phyloP scores from a whole-genome alignment of 495 filamentous ascomycete species.

The Penicillium cinerascens region DNA sequence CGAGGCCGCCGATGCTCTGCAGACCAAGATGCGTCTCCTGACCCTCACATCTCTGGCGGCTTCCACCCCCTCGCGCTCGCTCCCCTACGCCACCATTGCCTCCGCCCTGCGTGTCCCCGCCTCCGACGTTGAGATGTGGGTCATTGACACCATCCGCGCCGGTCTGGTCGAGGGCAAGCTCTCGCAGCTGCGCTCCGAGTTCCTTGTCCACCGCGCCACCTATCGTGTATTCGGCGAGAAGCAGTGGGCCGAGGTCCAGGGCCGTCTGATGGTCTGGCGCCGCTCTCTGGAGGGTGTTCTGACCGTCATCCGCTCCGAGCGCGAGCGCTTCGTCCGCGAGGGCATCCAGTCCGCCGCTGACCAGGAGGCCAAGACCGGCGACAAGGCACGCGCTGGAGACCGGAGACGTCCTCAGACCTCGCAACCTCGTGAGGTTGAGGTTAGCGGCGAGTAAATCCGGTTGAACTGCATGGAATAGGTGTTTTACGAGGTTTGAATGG shows the following conservation, averaged over 20 bases:
- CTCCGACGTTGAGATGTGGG: constrained; percentile 93
- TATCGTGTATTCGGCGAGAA: constrained; percentile 96
- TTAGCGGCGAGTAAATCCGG: constrained; percentile 25
- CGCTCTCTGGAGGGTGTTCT: constrained; percentile 70
- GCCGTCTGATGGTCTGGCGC: constrained; percentile 86
- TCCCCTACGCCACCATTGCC: constrained; percentile 80
- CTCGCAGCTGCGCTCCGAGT: constrained; percentile 82
- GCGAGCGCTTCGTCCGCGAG: constrained; percentile 58
- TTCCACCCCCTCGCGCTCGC: constrained; percentile 70
- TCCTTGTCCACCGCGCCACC: constrained; percentile 89
- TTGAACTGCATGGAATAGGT: constrained; percentile 24
- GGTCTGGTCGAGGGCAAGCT: constrained; percentile 93
- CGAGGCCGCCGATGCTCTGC: constrained; percentile 71
- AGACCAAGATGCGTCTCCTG: constrained; percentile 91
- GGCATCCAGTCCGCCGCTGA: constrained; percentile 36
- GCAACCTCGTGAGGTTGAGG: constrained; percentile 35
- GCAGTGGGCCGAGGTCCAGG: constrained; percentile 94
- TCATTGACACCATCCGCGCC: constrained; percentile 94
- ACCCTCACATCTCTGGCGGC: constrained; percentile 89
- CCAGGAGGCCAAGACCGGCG: constrained; percentile 29
- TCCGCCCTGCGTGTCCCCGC: constrained; percentile 73
- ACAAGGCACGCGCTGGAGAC: constrained; percentile 32
- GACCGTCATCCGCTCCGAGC: constrained; percentile 69
- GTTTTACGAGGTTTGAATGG: constrained; percentile 22
- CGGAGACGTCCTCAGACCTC: constrained; percentile 33